Conservation (phyloP, 1,284 basidiomycete genomes). For the Somion occarium region DNA sequence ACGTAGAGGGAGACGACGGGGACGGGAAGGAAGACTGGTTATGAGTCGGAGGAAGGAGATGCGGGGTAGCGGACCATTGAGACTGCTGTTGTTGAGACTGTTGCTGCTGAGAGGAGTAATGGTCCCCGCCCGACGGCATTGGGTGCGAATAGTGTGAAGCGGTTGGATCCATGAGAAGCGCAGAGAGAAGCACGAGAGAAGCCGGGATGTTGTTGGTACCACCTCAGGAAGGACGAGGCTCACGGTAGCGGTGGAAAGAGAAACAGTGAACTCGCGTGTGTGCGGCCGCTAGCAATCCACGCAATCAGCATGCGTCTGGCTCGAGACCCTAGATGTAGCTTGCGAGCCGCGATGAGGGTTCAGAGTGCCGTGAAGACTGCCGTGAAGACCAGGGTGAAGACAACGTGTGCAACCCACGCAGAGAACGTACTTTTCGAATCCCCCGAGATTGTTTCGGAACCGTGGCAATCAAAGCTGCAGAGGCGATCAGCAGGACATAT, state of each 20-base stretch:
- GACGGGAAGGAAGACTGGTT: conserved; percentile 31
- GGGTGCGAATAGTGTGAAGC: conserved; percentile 23
- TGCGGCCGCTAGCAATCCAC: conserved; percentile 4
- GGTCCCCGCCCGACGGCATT: conserved; percentile 28
- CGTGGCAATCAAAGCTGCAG: neutral
- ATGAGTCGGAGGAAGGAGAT: conserved; percentile 29
- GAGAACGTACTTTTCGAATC: neutral
- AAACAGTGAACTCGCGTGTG: neutral
- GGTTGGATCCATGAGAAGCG: conserved; percentile 17
- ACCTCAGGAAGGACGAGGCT: neutral
- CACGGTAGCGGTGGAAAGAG: conserved; percentile 2
- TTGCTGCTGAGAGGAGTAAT: conserved; percentile 23
- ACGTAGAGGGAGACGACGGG: conserved; percentile 31
- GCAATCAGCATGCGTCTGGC: conserved; percentile 7
- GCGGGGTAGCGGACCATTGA: conserved; percentile 23
- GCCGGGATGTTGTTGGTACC: neutral
- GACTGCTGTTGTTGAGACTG: conserved; percentile 24
- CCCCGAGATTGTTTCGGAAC: neutral
- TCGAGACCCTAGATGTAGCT: neutral
- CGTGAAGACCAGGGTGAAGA: neutral
- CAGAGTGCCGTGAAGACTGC: neutral
- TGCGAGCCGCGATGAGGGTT: neutral
- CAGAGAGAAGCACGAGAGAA: conserved; percentile 1
- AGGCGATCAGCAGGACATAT: neutral
- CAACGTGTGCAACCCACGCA: neutral